A percentile compares a stretch with the other conserved stretches of the same genome.
phyloP scores from a whole-genome alignment of 768 basidiomycete genomes.

The Mycena belliarum region DNA sequence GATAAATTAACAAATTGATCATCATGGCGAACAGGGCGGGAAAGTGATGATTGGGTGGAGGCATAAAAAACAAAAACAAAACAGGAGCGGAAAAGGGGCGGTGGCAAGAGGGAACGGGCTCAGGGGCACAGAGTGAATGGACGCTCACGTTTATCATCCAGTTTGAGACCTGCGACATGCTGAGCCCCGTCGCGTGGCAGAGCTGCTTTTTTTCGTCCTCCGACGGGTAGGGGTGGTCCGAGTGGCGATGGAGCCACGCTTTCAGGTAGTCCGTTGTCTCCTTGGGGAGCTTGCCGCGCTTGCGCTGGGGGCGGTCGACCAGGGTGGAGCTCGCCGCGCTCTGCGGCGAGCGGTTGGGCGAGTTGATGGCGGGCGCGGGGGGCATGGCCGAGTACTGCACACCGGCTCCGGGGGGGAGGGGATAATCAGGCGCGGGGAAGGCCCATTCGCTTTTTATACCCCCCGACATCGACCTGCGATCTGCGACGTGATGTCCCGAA shows the following conservation, averaged over 20 bases:
- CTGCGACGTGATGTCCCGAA: slow-evolving; percentile 56
- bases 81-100: no score
- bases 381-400: slow-evolving; percentile 42
- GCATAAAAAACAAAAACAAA: no score
- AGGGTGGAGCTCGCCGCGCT: slow-evolving; percentile 55
- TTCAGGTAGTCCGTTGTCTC: slow-evolving; percentile 89
- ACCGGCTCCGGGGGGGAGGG: slow-evolving; percentile 41
- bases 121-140: slow-evolving; percentile 6
- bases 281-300: slow-evolving; percentile 87
- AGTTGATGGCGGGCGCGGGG: slow-evolving; percentile 46
- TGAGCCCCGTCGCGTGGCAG: slow-evolving; percentile 81
- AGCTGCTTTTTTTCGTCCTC: slow-evolving; percentile 91
- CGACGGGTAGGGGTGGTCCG: slow-evolving; percentile 86
- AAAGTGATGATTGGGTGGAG: slow-evolving; percentile 13
- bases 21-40: slow-evolving; percentile 9
- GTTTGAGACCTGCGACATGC: slow-evolving; percentile 89
- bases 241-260: slow-evolving; percentile 85
- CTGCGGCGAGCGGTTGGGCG: slow-evolving; percentile 57
- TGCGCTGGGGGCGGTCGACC: slow-evolving; percentile 76
- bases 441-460: slow-evolving; percentile 74
- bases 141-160: slow-evolving; percentile 84
- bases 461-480: slow-evolving; percentile 52
- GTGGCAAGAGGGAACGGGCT: neutral
- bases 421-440: slow-evolving; percentile 63
- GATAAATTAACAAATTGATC: slow-evolving; percentile 22